phyloP scores from a whole-genome alignment of 768 basidiomycete species.

The Lyophyllum decastes region DNA sequence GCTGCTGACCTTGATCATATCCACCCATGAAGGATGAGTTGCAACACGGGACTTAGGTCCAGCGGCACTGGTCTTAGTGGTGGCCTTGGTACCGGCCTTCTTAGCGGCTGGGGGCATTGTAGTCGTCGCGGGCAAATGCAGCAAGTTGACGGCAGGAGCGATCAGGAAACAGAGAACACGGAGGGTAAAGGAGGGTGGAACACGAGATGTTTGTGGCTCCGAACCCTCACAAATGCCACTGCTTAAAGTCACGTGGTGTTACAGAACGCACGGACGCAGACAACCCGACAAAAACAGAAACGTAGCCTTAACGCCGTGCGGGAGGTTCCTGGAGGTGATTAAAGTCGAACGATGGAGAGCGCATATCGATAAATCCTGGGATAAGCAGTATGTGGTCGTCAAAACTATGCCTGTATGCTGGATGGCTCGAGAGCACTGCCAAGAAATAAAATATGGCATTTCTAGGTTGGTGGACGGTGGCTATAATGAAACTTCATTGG shows the following conservation, averaged over 20 bases:
- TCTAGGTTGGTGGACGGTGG: not conserved
- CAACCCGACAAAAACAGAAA: slow-evolving; percentile 4
- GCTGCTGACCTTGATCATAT: slow-evolving; percentile 74
- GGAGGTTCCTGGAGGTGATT: not conserved
- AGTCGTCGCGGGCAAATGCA: not conserved
- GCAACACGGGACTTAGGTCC: slow-evolving; percentile 37
- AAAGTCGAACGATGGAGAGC: not conserved
- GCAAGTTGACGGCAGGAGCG: slow-evolving; percentile 1
- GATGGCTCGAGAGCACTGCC: not conserved
- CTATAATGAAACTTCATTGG: not conserved
- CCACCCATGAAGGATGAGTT: slow-evolving; percentile 69
- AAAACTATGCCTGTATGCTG: not conserved
- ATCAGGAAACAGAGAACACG: slow-evolving; percentile 8
- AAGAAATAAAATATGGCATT: not conserved
- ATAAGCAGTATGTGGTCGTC: not conserved
- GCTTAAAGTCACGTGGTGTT: slow-evolving; percentile 26
- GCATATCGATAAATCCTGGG: not conserved
- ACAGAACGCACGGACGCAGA: slow-evolving; percentile 25
- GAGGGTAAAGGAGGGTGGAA: slow-evolving; percentile 24
- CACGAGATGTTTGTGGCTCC: slow-evolving; percentile 22
- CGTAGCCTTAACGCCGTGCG: not conserved
- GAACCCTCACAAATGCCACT: slow-evolving; percentile 20
- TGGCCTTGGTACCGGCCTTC: slow-evolving; percentile 39
- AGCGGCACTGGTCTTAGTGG: slow-evolving; percentile 33
- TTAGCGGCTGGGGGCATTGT: slow-evolving; percentile 30